phyloP scores from a whole-genome alignment of 139 green algal species.

The Pseudopediastrum boryanum region DNA sequence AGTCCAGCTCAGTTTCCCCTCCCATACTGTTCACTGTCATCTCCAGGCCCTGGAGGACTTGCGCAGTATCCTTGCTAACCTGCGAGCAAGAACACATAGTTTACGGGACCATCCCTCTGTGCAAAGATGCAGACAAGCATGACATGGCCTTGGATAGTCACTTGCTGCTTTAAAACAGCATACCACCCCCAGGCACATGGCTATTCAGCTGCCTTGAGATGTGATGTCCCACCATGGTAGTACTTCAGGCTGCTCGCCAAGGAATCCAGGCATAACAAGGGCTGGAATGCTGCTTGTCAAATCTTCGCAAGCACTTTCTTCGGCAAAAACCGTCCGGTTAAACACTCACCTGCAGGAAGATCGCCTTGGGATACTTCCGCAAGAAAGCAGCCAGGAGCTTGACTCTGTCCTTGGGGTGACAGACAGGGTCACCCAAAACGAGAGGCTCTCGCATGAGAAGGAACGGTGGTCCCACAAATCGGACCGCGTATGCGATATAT shows the following conservation, averaged over 20 bases:
- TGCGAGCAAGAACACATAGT: background rate
- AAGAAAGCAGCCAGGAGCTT: background rate
- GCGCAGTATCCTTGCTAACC: background rate
- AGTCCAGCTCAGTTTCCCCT: slow-evolving; percentile 30
- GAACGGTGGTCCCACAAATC: background rate
- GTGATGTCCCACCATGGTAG: background rate
- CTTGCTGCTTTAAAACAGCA: background rate
- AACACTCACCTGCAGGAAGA: slow-evolving; percentile 29
- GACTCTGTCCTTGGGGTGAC: background rate
- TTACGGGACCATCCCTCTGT: background rate
- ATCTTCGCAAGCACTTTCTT: background rate
- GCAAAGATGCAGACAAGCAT: background rate
- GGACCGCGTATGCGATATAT: slow-evolving; percentile 24
- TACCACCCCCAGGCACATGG: no score
- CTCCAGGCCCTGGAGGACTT: background rate
- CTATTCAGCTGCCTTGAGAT: no score
- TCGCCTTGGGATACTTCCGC: background rate
- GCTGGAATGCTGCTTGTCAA: background rate
- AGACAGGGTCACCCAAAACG: slow-evolving; percentile 21
- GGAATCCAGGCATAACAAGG: background rate
- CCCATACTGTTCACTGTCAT: slow-evolving; percentile 19
- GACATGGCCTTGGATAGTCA: background rate
- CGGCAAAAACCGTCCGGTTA: background rate
- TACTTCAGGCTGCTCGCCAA: background rate
- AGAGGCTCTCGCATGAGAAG: slow-evolving; percentile 8